A percentile compares a stretch with the other conserved stretches of the same genome.
These are phyloP conservation scores for Solanum sparsipilum DNA, from an alignment of 257 asterid species.

Conservation along the genomic window DNA sequence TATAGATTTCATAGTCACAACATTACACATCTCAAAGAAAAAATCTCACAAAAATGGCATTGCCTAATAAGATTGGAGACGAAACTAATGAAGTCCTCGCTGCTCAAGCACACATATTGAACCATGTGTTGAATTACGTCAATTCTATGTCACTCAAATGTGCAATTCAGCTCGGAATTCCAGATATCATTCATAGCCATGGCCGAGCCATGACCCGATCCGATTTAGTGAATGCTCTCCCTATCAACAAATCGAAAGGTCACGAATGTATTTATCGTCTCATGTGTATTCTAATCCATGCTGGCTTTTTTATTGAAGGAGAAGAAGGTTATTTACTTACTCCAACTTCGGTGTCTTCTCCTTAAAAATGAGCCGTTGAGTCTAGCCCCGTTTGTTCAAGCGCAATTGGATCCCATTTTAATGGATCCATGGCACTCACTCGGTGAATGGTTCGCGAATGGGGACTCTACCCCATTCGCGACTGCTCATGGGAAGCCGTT, in stretches of 20 bases:
- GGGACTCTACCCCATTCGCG: neutral
- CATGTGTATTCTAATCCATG: neutral
- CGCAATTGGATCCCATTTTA: neutral
- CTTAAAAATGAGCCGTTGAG: neutral
- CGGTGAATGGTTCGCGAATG: neutral
- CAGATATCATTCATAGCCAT: constrained; percentile 4
- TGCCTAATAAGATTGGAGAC: neutral
- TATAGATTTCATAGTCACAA: neutral
- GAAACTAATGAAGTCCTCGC: neutral
- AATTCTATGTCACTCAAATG: constrained; percentile 14
- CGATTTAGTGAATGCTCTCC: too few relatives aligned
- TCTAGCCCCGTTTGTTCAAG: neutral
- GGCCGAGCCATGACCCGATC: neutral
- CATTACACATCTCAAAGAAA: neutral
- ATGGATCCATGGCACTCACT: neutral
- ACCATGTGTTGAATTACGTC: constrained; percentile 4
- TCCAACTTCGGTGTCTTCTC: neutral
- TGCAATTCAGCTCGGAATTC: constrained; percentile 11
- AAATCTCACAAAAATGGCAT: neutral
- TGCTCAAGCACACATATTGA: constrained; percentile 18
- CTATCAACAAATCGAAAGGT: neutral
- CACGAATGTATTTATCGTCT: neutral
- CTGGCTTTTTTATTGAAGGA: constrained; percentile 3
- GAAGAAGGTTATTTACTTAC: neutral
- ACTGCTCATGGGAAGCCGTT: neutral